Evolutionary conservation across 441 rosid species (phyloP), one percentile per base, ranked within the genome.

Genomic region (Euphorbia celastroides): DNA sequence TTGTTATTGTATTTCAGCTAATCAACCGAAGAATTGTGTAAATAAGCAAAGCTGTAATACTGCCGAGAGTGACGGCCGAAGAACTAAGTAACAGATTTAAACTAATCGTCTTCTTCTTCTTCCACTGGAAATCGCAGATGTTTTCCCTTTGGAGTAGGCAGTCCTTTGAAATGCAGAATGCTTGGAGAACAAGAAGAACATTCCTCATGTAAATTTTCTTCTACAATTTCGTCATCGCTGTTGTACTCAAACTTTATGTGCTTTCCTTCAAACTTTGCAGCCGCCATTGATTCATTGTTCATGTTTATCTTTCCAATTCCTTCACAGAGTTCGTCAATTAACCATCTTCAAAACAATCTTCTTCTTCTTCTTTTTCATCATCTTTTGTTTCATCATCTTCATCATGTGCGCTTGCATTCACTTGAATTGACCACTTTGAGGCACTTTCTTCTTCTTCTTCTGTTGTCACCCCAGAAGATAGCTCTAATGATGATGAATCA

Each of bases 361-460:
- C 71, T 5, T 73, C 85, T 31, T 11, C 67, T 44, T 79, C 82
- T 3, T 41, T 14, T 9, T 81, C 82, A 0, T 78, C 84, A 0
- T 82, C n/a, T n/a, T n/a, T n/a, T n/a, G n/a, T n/a, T n/a, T n/a
- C n/a, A n/a, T n/a, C n/a, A n/a, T n/a, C 83, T 9, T 76, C 86
- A 56, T 77, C 84, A 64, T 64, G 71, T 32, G 74, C 65, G 68
- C 94, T 82, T 61, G 91, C 86, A 67, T 86, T 84, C 27, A 70
- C 93, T 80, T 88, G 96, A 74, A 88, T 80, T 19, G 98, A 93
- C 97, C 97, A 90, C 42, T 78, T 50, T 9, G 97, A 88, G 31
- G 84, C 78, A 69, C 70, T 70, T 48, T 87, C 97, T 56, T 84
- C n/a, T n/a, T n/a, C n/a, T n/a, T n/a, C 93, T 22, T 92, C 95